Base-by-base conservation (phyloP, 2,329 filamentous ascomycete genomes). In the Aspergillus luchuensis region DNA sequence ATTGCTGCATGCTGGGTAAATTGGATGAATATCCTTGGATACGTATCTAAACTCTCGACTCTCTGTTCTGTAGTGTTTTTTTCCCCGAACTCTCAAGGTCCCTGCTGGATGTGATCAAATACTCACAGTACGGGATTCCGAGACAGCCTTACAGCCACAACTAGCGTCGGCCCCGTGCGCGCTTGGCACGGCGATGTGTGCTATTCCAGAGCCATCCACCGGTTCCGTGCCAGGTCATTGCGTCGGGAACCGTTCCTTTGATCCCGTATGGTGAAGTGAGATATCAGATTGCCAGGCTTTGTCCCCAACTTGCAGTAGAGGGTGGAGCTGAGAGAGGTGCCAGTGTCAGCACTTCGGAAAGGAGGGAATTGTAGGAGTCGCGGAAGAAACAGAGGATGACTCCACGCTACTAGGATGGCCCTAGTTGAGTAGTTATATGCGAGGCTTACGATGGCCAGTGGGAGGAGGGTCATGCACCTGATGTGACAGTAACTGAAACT, bases 91-190 rank as follows among this genome's bases (percentile, higher is more conserved):
- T 23, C 19, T 6, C n/a, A 4, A 11, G 17, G n/a, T 50, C 47
- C 25, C 17, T 19, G 19, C 19, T 45, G 8, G 41, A 19, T 10
- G 17, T 49, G 8, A 15, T 28, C 45, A 23, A 15, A 50, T 28
- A 50, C 25, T 25, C 3, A 49, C 47, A 8, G 25, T 28, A 28
- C 25, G 25, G 23, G 13, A 49, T 10, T 33, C 47, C 47, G 47
- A 49, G 47, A 28, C 41, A 48, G 45, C 45, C 45, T 49, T 49
- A 49, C 21, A 49, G 45, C 45, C 23, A 49, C 23, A 49, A 49
- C 19, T 49, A 49, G 45, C 45, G 45, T n/a, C 47, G 25, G 47
- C 25, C 25, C 47, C 47, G 47, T 50, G 47, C 47, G 25, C 47
- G 25, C 47, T 50, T 50, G 47, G 47, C 47, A 50, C 47, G 23